Evolutionary conservation across 805 yeast species (phyloP).

Genomic region (Brettanomyces nanus): DNA sequence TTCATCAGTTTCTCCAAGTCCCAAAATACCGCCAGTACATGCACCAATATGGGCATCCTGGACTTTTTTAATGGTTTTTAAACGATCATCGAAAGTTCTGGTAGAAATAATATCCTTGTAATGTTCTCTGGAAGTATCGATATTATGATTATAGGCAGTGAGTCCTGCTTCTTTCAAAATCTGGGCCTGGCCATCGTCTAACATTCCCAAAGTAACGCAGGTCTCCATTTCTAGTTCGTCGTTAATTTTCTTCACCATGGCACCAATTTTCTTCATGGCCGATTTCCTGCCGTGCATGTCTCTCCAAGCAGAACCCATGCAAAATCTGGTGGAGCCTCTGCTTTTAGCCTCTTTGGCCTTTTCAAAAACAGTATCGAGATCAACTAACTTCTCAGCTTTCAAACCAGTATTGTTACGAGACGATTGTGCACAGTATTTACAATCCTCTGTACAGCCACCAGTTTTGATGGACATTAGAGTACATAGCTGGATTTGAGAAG

Average conservation of each 20-base stretch:
- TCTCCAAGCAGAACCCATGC: slow-evolving; percentile 87
- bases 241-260: slow-evolving; percentile 58
- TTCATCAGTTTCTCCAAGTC: slow-evolving; percentile 65
- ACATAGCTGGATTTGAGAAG: slow-evolving; percentile 64
- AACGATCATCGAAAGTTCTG: slow-evolving; percentile 62
- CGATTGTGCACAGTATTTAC: slow-evolving; percentile 76
- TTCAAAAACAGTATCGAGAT: slow-evolving; percentile 51
- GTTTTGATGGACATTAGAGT: slow-evolving; percentile 67
- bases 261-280: slow-evolving; percentile 51
- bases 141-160: slow-evolving; percentile 76
- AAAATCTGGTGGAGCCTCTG: slow-evolving; percentile 71
- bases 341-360: slow-evolving; percentile 58
- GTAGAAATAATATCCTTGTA: slow-evolving; percentile 68
- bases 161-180: slow-evolving; percentile 59
- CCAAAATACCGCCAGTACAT: slow-evolving; percentile 75
- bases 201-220: slow-evolving; percentile 78
- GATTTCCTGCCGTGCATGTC: slow-evolving; percentile 74
- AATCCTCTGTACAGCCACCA: slow-evolving; percentile 79
- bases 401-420: slow-evolving; percentile 60
- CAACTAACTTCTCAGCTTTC: slow-evolving; percentile 58
- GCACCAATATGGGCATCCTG: slow-evolving; percentile 52
- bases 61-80: slow-evolving; percentile 57
- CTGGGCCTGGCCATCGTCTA: slow-evolving; percentile 54
- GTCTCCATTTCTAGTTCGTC: slow-evolving; percentile 58
- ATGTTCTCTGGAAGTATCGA: slow-evolving; percentile 73